These are phyloP conservation scores for Sphaerostilbella broomeana DNA, from an alignment of 2,329 filamentous ascomycete species.

Conservation along the genomic window DNA sequence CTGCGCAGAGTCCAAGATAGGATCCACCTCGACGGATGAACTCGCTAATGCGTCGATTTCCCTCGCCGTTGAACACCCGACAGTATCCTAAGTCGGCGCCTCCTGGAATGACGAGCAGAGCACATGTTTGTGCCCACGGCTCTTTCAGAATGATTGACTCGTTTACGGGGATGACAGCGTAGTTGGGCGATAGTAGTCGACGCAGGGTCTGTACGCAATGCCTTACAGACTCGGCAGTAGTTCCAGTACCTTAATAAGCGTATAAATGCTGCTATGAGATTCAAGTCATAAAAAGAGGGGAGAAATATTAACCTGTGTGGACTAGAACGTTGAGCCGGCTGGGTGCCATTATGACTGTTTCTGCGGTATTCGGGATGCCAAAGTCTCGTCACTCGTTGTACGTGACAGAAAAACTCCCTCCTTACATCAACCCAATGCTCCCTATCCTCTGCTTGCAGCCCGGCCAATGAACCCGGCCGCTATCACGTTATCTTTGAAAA, in stretches of 20 bases:
- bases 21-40: slow-evolving; percentile 80
- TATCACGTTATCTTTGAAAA: slow-evolving; percentile 8
- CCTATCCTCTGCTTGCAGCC: slow-evolving; percentile 1
- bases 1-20: slow-evolving; percentile 90
- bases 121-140: slow-evolving; percentile 82
- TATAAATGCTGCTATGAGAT: slow-evolving; percentile 9
- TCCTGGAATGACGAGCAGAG: slow-evolving; percentile 84
- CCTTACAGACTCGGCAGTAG: slow-evolving; percentile 79
- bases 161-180: slow-evolving; percentile 82
- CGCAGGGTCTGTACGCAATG: slow-evolving; percentile 85
- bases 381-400: slow-evolving; percentile 5
- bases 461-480: slow-evolving; percentile 9
- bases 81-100: slow-evolving; percentile 94
- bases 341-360: slow-evolving; percentile 46
- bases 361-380: background rate
- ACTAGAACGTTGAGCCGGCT: slow-evolving; percentile 85
- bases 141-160: slow-evolving; percentile 78
- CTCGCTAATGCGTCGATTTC: slow-evolving; percentile 76
- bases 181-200: slow-evolving; percentile 78
- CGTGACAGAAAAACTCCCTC: no score
- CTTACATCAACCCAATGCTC: slow-evolving; percentile 12
- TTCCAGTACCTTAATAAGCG: slow-evolving; percentile 61
- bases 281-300: background rate
- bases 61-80: slow-evolving; percentile 75
- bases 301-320: slow-evolving; percentile 66